Conservation (phyloP, 441 rosid genomes). For the Hura crepitans region DNA sequence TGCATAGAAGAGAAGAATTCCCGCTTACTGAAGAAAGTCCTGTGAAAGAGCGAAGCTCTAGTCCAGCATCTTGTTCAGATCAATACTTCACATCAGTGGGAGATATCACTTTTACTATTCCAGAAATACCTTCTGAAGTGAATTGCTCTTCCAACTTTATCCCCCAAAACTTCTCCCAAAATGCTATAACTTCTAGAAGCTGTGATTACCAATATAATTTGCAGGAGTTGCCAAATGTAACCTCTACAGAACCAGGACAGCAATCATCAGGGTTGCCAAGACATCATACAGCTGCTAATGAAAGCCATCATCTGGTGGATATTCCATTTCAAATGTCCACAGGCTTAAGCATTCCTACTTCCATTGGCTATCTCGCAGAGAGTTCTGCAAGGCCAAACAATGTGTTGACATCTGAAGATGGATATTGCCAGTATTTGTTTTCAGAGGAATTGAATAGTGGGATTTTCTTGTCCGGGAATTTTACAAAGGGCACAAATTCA, state of each 20-base stretch:
- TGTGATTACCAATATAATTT: slow-evolving; percentile 49
- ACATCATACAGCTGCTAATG: slow-evolving; percentile 38
- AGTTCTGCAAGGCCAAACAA: slow-evolving; percentile 44
- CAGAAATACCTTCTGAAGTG: slow-evolving; percentile 56
- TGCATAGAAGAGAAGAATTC: slow-evolving; percentile 44
- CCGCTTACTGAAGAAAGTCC: slow-evolving; percentile 43
- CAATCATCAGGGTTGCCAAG: slow-evolving; percentile 47
- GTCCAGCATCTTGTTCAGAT: slow-evolving; percentile 58
- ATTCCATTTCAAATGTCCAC: slow-evolving; percentile 43
- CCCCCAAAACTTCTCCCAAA: slow-evolving; percentile 37
- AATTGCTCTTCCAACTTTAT: slow-evolving; percentile 45
- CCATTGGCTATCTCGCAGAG: slow-evolving; percentile 35
- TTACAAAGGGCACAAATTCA: slow-evolving; percentile 35
- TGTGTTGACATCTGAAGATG: slow-evolving; percentile 72
- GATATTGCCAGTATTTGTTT: slow-evolving; percentile 77
- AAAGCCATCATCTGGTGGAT: slow-evolving; percentile 40
- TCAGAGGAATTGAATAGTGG: slow-evolving; percentile 46
- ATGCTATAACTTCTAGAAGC: slow-evolving; percentile 33
- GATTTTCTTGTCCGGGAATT: slow-evolving; percentile 39
- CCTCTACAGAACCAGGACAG: slow-evolving; percentile 45
- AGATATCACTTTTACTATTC: slow-evolving; percentile 47
- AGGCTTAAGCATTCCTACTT: slow-evolving; percentile 40
- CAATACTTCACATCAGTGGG: slow-evolving; percentile 51
- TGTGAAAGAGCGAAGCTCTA: slow-evolving; percentile 49
- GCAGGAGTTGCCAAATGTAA: slow-evolving; percentile 41